phyloP scores from a whole-genome alignment of 1,284 basidiomycete species.

The Tilletia indica region DNA sequence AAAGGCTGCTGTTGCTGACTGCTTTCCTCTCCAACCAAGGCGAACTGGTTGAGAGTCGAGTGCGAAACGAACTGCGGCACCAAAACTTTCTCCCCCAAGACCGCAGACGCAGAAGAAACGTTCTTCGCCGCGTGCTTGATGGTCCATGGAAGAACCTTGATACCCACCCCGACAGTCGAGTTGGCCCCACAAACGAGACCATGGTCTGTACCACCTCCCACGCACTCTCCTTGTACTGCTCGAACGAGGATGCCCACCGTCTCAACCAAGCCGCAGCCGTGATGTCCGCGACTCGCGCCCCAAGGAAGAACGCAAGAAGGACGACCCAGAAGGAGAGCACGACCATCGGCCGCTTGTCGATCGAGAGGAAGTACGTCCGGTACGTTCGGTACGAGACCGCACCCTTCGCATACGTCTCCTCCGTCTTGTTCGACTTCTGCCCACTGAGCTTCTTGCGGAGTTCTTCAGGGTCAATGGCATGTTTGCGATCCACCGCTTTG shows the following conservation, averaged over 20 bases:
- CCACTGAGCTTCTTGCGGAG: slow-evolving; percentile 2
- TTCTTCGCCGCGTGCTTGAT: neutral
- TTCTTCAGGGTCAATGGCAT: slow-evolving; percentile 1
- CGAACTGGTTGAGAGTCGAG: neutral
- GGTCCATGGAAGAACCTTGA: neutral
- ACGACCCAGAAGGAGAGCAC: slow-evolving; percentile 41
- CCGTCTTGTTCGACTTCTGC: slow-evolving; percentile 38
- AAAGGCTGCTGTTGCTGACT: neutral
- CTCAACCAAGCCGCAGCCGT: slow-evolving; percentile 50
- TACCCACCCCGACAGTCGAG: neutral
- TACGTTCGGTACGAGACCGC: slow-evolving; percentile 44
- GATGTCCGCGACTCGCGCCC: slow-evolving; percentile 42
- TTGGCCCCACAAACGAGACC: neutral
- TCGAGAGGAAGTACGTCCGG: slow-evolving; percentile 44
- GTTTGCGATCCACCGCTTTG: neutral
- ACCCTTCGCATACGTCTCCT: slow-evolving; percentile 50
- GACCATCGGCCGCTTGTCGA: slow-evolving; percentile 29
- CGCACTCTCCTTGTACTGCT: slow-evolving; percentile 16
- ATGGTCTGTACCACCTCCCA: neutral
- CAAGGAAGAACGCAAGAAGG: slow-evolving; percentile 40
- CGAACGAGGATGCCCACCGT: slow-evolving; percentile 49
- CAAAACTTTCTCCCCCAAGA: neutral
- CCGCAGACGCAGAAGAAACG: neutral
- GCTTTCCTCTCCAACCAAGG: neutral
- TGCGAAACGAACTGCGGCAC: neutral